phyloP scores from a whole-genome alignment of 1,139 yeast genomes.

The Nakaseomyces bracarensis region DNA sequence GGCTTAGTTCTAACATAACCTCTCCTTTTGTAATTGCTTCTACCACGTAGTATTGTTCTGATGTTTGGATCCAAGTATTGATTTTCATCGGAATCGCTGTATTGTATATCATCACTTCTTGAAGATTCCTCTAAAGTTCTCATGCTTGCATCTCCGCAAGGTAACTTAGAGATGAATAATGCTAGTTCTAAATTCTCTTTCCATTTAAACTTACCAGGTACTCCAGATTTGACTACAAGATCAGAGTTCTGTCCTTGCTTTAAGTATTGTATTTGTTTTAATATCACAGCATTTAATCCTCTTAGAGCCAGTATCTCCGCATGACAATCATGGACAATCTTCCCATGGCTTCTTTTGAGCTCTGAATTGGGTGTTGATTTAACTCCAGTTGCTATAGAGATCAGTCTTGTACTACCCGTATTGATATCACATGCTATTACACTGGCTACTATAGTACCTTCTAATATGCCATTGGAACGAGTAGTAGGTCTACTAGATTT shows the following conservation, averaged over 20 bases:
- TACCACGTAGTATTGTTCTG: constrained; percentile 47
- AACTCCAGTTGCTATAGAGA: constrained; percentile 72
- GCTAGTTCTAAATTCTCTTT: constrained; percentile 39
- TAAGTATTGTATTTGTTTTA: constrained; percentile 17
- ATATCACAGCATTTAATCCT: constrained; percentile 44
- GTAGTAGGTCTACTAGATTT: constrained; percentile 47
- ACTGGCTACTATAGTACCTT: constrained; percentile 83
- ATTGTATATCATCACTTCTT: constrained; percentile 20
- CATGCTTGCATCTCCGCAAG: constrained; percentile 91
- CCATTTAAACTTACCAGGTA: constrained; percentile 26
- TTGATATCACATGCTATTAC: constrained; percentile 42
- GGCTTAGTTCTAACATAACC: constrained; percentile 87
- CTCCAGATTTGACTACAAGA: background rate
- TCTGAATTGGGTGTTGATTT: constrained; percentile 57
- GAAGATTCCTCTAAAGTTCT: constrained; percentile 31
- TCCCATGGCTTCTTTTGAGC: constrained; percentile 43
- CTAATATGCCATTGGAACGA: constrained; percentile 55
- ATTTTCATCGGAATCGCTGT: constrained; percentile 20
- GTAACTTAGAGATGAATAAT: constrained; percentile 68
- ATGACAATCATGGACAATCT: constrained; percentile 73
- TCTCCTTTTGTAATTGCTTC: constrained; percentile 46
- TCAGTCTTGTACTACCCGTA: constrained; percentile 28
- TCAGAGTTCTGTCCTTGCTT: background rate
- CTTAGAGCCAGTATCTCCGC: constrained; percentile 76
- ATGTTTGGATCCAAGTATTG: constrained; percentile 27